These are phyloP conservation scores for Fraxinus velutina DNA, from an alignment of 305 asterid genomes.

Conservation along the genomic window DNA sequence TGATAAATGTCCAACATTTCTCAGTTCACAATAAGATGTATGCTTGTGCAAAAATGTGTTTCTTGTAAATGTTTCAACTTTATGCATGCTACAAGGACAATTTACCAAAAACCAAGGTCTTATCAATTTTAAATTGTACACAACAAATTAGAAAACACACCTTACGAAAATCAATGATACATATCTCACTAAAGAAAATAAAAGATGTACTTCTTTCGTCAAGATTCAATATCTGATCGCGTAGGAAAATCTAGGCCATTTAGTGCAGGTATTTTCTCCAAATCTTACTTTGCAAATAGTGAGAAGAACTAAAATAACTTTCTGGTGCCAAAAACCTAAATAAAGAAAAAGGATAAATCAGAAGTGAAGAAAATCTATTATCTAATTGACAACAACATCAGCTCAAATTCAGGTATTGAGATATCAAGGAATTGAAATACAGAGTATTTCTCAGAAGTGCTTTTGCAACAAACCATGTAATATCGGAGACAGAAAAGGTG, in stretches of 20 bases:
- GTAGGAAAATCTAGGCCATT: conserved; percentile 66
- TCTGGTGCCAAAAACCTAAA: conserved; percentile 65
- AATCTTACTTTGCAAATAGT: conserved; percentile 55
- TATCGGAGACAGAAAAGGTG: not conserved
- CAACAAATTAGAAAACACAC: not conserved
- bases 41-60: not conserved
- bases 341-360: not conserved
- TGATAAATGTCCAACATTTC: not conserved
- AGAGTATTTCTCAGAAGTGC: not conserved
- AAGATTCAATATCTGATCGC: conserved; percentile 37
- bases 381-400: not conserved
- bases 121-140: not conserved
- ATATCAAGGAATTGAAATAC: not conserved
- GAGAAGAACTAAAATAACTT: conserved; percentile 65
- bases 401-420: not conserved
- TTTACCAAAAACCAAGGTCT: not conserved
- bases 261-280: conserved; percentile 62
- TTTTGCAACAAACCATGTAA: not conserved
- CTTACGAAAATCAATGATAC: not conserved
- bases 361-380: not conserved
- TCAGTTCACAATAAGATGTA: not conserved
- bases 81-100: not conserved
- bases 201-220: conserved; percentile 21
- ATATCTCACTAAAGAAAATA: not conserved
- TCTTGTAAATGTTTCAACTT: not conserved